phyloP scores from a whole-genome alignment of 148 eudicot species.

The Cornus controversa region DNA sequence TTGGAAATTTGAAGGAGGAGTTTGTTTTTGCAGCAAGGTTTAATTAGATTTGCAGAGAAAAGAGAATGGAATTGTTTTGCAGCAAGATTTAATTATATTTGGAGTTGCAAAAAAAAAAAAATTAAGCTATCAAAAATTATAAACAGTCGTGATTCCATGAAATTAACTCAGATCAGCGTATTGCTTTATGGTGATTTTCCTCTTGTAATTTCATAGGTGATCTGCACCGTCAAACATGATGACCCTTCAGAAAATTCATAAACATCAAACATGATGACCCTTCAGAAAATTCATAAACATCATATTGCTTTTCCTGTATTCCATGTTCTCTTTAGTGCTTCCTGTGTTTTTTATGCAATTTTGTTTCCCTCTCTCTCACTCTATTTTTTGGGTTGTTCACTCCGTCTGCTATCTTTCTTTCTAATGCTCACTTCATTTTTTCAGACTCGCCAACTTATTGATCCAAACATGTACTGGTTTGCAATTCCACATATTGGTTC shows the following conservation, averaged over 20 bases:
- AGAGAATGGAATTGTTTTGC: too few species aligned
- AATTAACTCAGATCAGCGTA: too few species aligned
- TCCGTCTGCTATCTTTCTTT: background rate
- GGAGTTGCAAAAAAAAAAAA: too few species aligned
- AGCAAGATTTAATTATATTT: too few species aligned
- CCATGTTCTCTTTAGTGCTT: background rate
- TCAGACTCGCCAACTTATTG: conserved; percentile 93
- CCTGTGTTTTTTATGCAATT: too few species aligned
- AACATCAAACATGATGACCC: background rate
- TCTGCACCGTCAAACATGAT: background rate
- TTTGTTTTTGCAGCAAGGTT: too few species aligned
- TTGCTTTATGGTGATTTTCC: too few species aligned
- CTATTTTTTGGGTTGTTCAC: background rate
- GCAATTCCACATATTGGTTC: conserved; percentile 86
- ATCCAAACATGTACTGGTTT: conserved; percentile 90
- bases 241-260: background rate
- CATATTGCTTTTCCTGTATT: background rate
- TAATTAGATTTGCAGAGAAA: too few species aligned
- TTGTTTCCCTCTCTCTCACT: background rate
- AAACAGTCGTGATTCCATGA: too few species aligned
- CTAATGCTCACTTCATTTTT: conserved; percentile 14
- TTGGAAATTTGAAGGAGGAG: too few species aligned
- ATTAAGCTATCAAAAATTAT: too few species aligned
- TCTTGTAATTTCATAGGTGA: too few species aligned
- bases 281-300: background rate